Percentiles rank a stretch among this genome's conserved stretches.
Evolutionary conservation across 108 stramenopile species (phyloP).

Genomic region (Craspedostauros australis): DNA sequence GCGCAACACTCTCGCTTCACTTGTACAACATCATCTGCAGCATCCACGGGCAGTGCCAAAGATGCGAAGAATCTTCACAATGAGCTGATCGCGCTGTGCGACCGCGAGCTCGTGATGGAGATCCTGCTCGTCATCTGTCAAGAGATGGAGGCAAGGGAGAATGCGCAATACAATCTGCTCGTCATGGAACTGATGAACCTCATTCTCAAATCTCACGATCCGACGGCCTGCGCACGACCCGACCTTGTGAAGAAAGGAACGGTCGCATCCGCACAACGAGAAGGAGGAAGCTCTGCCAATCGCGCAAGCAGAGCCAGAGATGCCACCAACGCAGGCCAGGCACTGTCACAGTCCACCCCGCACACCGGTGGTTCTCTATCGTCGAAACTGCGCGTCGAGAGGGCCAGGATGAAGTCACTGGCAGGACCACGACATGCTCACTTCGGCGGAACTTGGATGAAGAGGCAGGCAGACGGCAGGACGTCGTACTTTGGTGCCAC

Average conservation of each 20-base stretch:
- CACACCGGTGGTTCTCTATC: conserved; percentile 16
- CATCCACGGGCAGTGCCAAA: conserved; percentile 32
- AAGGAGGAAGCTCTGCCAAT: too few relatives aligned
- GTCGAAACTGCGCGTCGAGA: conserved; percentile 50
- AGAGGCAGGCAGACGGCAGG: conserved; percentile 37
- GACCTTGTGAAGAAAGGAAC: too few relatives aligned
- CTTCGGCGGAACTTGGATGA: conserved; percentile 77
- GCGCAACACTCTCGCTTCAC: neutral
- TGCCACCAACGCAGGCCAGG: neutral
- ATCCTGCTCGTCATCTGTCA: conserved; percentile 69
- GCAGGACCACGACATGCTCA: conserved; percentile 57
- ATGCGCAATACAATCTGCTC: conserved; percentile 76
- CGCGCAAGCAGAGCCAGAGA: neutral
- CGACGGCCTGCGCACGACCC: conserved; percentile 29
- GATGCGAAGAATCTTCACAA: conserved; percentile 45
- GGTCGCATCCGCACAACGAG: too few relatives aligned
- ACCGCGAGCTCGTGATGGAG: conserved; percentile 78
- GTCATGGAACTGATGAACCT: conserved; percentile 81
- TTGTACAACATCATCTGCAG: conserved; percentile 6
- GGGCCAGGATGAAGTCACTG: conserved; percentile 17
- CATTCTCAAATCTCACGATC: conserved; percentile 58
- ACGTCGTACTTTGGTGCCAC: conserved; percentile 38
- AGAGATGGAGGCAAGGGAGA: conserved; percentile 72
- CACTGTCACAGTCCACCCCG: conserved; percentile 3
- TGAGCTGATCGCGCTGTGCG: conserved; percentile 61